Conservation (phyloP, 1,284 basidiomycete species). For the Cutaneotrichosporon cutaneum region DNA sequence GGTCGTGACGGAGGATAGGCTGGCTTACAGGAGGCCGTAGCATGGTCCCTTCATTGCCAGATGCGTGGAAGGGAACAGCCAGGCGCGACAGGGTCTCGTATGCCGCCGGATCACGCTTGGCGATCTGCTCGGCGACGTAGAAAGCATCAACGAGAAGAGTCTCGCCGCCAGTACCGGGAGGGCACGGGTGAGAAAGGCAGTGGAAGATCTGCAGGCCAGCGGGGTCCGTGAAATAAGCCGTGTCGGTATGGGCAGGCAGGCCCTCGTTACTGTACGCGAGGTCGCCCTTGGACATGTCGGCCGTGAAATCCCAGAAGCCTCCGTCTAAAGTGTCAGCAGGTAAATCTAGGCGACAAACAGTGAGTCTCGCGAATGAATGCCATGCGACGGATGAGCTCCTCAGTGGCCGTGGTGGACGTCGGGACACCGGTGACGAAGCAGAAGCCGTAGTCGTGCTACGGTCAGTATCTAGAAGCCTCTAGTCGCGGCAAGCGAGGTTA, state of each 20-base stretch:
- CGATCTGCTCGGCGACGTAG: slow-evolving; percentile 77
- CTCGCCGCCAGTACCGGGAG: slow-evolving; percentile 73
- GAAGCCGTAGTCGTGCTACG: slow-evolving; percentile 80
- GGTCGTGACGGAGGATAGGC: slow-evolving; percentile 67
- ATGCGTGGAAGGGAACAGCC: slow-evolving; percentile 79
- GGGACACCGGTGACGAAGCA: slow-evolving; percentile 83
- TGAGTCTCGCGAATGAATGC: slow-evolving; percentile 91
- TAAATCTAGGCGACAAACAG: slow-evolving; percentile 59
- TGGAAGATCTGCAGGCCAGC: slow-evolving; percentile 95
- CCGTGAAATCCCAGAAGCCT: slow-evolving; percentile 95
- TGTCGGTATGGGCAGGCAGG: slow-evolving; percentile 90
- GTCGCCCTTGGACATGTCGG: slow-evolving; percentile 86
- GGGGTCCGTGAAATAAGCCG: slow-evolving; percentile 91
- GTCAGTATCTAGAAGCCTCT: slow-evolving; percentile 5
- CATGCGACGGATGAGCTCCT: slow-evolving; percentile 72
- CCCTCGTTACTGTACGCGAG: slow-evolving; percentile 82
- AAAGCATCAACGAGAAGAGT: slow-evolving; percentile 94
- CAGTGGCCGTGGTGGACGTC: slow-evolving; percentile 76
- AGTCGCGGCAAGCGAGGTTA: slow-evolving; percentile 18
- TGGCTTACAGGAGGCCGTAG: slow-evolving; percentile 62
- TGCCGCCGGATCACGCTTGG: slow-evolving; percentile 67
- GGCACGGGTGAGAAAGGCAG: slow-evolving; percentile 72
- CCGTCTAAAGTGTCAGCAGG: slow-evolving; percentile 61
- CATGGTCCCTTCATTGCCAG: slow-evolving; percentile 68
- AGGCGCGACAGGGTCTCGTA: slow-evolving; percentile 71